Percentiles rank a stretch among this genome's conserved stretches.
phyloP scores from a whole-genome alignment of 306 rosid species.

The Erythrophleum fordii region DNA sequence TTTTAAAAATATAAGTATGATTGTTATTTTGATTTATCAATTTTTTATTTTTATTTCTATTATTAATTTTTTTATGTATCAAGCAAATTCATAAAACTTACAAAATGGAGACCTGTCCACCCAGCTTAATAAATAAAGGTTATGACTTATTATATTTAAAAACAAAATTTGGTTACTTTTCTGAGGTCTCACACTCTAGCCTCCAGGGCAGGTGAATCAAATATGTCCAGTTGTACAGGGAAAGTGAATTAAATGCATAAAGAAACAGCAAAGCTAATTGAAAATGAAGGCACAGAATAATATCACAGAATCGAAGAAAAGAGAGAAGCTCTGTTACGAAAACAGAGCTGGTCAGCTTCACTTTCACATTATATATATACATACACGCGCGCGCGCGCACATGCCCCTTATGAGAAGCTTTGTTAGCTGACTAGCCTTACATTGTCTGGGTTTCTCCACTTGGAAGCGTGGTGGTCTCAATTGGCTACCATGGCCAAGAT shows the following conservation, averaged over 20 bases:
- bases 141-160: too few relatives aligned
- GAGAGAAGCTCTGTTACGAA: not conserved
- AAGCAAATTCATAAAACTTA: too few relatives aligned
- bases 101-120: too few relatives aligned
- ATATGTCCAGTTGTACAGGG: not conserved
- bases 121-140: too few relatives aligned
- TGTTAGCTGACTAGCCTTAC: constrained; percentile 31
- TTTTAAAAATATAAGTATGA: too few relatives aligned
- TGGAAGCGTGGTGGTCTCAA: constrained; percentile 3
- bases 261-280: not conserved
- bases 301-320: not conserved
- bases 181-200: too few relatives aligned
- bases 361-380: not conserved
- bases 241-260: not conserved
- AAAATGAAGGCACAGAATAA: not conserved
- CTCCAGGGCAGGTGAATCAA: not conserved
- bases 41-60: too few relatives aligned
- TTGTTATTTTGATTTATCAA: too few relatives aligned
- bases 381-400: not conserved
- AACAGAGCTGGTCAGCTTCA: constrained; percentile 33
- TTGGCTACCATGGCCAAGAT: constrained; percentile 29
- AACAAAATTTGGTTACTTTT: too few relatives aligned
- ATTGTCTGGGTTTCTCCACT: constrained; percentile 3
- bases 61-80: too few relatives aligned
- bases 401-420: constrained; percentile 13